phyloP scores from a whole-genome alignment of 805 yeast species.

The Teunomyces funiuensis region DNA sequence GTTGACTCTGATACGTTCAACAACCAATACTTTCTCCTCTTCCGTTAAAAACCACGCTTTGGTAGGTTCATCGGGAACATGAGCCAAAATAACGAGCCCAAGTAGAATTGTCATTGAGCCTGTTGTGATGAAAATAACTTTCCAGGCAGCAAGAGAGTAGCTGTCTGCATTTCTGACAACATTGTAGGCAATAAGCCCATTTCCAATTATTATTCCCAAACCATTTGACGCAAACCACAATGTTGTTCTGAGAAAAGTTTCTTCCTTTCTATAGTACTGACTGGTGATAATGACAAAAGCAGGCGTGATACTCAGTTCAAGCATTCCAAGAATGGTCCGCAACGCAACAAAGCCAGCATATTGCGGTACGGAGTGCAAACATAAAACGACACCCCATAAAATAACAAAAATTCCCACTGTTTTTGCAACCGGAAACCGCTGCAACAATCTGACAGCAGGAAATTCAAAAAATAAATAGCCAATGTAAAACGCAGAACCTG shows the following conservation, averaged over 20 bases:
- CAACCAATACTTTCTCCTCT: conserved; percentile 35
- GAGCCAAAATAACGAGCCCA: conserved; percentile 47
- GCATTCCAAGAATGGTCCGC: conserved; percentile 39
- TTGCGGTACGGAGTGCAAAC: conserved; percentile 52
- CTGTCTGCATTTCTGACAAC: conserved; percentile 30
- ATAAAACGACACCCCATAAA: conserved; percentile 62
- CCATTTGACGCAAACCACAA: conserved; percentile 40
- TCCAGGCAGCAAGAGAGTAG: conserved; percentile 56
- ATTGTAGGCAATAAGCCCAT: conserved; percentile 50
- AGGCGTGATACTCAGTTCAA: conserved; percentile 42
- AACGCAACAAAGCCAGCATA: conserved; percentile 40
- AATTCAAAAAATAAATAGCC: conserved; percentile 63
- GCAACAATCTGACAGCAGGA: conserved; percentile 48
- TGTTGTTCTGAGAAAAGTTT: conserved; percentile 34
- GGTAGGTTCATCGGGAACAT: conserved; percentile 57
- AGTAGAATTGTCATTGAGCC: conserved; percentile 58
- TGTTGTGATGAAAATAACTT: conserved; percentile 53
- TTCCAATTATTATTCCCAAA: conserved; percentile 43
- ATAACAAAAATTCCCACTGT: conserved; percentile 48
- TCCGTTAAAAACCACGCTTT: conserved; percentile 25
- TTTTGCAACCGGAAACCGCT: conserved; percentile 57
- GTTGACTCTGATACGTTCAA: conserved; percentile 50
- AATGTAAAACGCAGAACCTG: conserved; percentile 43
- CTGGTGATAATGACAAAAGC: conserved; percentile 37
- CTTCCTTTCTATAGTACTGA: conserved; percentile 35